Base-by-base conservation (phyloP, 2,329 filamentous ascomycete genomes). In the Penicillium psychrosexuale region DNA sequence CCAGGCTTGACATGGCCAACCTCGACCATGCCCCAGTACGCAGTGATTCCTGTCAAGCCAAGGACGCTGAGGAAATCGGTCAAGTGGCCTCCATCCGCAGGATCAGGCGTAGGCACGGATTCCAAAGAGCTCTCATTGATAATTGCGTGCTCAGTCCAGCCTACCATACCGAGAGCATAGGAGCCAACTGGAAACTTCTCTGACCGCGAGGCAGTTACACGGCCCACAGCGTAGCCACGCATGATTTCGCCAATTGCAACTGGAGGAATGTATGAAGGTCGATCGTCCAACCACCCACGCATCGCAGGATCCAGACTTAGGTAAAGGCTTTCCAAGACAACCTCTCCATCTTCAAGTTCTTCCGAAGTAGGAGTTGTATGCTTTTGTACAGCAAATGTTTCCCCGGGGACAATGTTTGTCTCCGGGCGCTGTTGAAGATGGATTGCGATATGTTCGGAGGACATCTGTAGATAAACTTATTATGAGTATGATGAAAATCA, bases 11-110 rank as follows among this genome's bases (percentile, higher is more conserved):
- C 68, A 19, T 67, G 68, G 11, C 70, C 74, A n/a, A 74, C 68
- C 27, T 75, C 72, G 24, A 68, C 60, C 11, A 79, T 63, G 5
- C 76, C 79, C 48, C 75, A 76, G 61, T 79, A 83, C 8, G 78
- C 80, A 11, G 81, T 81, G 28, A 85, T 69, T 2, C 58, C 61
- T 1, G 61, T 49, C 8, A 61, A 24, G 0, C 60, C 61, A 31
- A 62, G 52, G 2, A 75, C 71, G 13, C 78, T 78, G 27, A 80
- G 64, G 11, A 3, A 1, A 28, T 42, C 39, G 5, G 39, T 42
- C 13, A 42, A 9, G 8, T 8, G 39, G 7, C 15, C 22, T 27
- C 22, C 39, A 11, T 11, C 8, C 12, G 22, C 15, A 42, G 39
- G 39, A 42, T 28, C 8, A 7, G 39, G 22, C 1, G 22, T 9